Evolutionary conservation across 768 basidiomycete species (phyloP), one percentile per base, ranked within the genome.

Genomic region (Plicaturopsis crispa): DNA sequence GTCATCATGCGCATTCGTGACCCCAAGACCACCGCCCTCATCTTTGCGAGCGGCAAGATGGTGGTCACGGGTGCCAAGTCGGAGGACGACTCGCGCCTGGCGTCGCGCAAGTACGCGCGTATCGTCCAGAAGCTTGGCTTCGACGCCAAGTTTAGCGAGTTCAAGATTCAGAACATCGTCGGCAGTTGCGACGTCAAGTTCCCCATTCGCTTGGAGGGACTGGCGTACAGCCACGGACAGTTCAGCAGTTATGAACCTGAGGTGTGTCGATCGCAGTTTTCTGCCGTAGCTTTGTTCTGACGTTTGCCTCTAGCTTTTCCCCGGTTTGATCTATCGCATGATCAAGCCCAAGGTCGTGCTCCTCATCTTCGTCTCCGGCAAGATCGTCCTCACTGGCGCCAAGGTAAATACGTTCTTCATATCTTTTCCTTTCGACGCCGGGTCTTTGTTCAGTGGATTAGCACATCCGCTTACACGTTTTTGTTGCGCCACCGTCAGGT

Each of bases 1-100:
- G 96, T 98, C 50, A 98, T 99, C 67, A 99, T 99, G 96, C 89
- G 96, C 63, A 98, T 99, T 56, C 92, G 96, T 50, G 96, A 98
- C 52, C 96, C 96, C 36, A 99, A 99, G 73, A 99, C 96, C 43
- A 99, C 96, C 36, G 94, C 94, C 17, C 80, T 99, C 50, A 98
- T 99, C 63, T 99, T 99, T 62, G 96, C 96, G 23, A 94, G 91
- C 41, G 96, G 96, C 56, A 99, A 98, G 78, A 98, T 99, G 89
- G 96, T 98, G 60, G 94, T 98, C 42, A 98, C 96, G 28, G 96
- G 96, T 57, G 96, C 96, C 34, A 99, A 98, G 73, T 91, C 88
- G 22, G 94, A 98, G 63, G 94, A 98, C 61, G 92, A 99, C 55
- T 93, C 91, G 51, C 78, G 93, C 36, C 69, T 98, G 45, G 94